Evolutionary conservation across 192 early-diverging fungal species (phyloP), one percentile per base, ranked within the genome.

Genomic region (Oehlia diaphana): DNA sequence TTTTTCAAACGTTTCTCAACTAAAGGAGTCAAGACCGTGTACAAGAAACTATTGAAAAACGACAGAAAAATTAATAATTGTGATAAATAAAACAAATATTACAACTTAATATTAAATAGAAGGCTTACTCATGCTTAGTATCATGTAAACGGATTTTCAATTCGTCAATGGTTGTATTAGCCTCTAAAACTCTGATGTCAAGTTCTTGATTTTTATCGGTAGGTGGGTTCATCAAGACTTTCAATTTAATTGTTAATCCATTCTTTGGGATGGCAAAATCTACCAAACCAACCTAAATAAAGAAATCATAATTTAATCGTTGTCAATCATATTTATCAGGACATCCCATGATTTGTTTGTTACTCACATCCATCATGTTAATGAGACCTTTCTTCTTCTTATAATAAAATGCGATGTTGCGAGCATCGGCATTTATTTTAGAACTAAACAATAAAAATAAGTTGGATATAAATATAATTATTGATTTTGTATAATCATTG

Each of bases 381-480:
- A 88, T 85, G 66, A 91, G 81, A 19, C 89, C 89, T 14, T 79
- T 77, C 82, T 91, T 91, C 75, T 86, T 83, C 68, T 78, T 80
- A 80, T 79, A 87, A 67, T 85, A 90, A 70, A 91, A 91, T 0
- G 87, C 82, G 23, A 90, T 87, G 71, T 91, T 90, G n/a, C 82
- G 79, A 35, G 89, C 83, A 64, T 91, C 83, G 16, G 89, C 89
- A 39, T 83, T 83, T 44, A 91, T 85, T 53, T 86, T 81, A 9
- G 83, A 74, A 35, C 77, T 79, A 66, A 9, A 16, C 1, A 5
- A 35, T 62, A 1, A 76, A 26, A 44, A 78, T 33, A 33, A 13
- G 2, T 31, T 66, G 26, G 50, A 53, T 50, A 21, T 35, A 37
- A 63, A 72, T 35, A 21, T 33, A 42, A 8, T 50, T 44, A 74